Conservation (phyloP, 78 protist species). For the Dictyostelium capitatum region DNA sequence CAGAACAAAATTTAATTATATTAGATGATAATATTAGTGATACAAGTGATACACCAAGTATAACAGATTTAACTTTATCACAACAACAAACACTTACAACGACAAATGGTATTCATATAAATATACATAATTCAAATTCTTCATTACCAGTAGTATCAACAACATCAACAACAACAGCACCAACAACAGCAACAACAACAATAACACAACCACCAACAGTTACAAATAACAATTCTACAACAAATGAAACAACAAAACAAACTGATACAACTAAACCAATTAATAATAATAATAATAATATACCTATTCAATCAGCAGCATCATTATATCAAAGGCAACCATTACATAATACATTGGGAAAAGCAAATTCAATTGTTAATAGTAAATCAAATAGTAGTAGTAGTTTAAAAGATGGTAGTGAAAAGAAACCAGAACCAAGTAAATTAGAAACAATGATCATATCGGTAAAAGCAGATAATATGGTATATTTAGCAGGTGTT, state of each 20-base stretch:
- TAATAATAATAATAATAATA: constrained; percentile 2
- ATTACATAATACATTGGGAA: neutral
- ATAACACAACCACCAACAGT: neutral
- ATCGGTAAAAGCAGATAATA: constrained; percentile 30
- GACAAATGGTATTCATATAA: neutral
- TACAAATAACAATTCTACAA: neutral
- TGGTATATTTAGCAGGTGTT: neutral
- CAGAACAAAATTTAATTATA: neutral
- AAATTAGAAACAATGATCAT: constrained; percentile 39
- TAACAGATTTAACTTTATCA: neutral
- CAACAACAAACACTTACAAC: constrained; percentile 1
- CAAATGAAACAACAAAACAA: neutral
- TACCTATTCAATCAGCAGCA: neutral
- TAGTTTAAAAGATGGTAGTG: neutral
- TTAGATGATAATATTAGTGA: constrained; percentile 3
- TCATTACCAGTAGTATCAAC: neutral
- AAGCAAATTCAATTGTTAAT: constrained; percentile 27
- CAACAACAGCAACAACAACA: neutral
- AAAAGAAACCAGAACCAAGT: neutral
- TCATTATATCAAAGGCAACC: neutral
- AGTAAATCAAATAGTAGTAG: constrained; percentile 44
- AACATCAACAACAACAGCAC: neutral
- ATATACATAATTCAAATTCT: neutral
- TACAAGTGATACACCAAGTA: constrained; percentile 8
- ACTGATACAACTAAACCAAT: neutral